Conservation (phyloP, 257 asterid species). For the Plantago major region DNA sequence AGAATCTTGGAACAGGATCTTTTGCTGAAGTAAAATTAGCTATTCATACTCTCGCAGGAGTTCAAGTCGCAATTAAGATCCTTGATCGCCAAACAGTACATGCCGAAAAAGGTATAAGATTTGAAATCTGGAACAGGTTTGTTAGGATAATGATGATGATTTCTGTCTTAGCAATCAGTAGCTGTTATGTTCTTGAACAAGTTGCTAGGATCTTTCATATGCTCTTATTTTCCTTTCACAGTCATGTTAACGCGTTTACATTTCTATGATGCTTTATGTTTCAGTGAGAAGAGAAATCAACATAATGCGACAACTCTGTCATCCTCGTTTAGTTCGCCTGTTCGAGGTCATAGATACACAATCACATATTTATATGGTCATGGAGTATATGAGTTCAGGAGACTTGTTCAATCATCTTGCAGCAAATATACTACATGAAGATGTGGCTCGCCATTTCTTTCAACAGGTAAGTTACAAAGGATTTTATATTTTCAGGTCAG, state of each 20-base stretch:
- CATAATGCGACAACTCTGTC: slow-evolving; percentile 50
- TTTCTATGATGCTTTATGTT: slow-evolving; percentile 7
- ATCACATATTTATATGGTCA: slow-evolving; percentile 47
- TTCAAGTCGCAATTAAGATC: slow-evolving; percentile 63
- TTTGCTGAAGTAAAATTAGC: slow-evolving; percentile 66
- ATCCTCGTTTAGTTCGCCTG: slow-evolving; percentile 62
- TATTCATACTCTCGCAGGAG: slow-evolving; percentile 44
- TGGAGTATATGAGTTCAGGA: slow-evolving; percentile 59
- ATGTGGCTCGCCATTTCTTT: slow-evolving; percentile 55
- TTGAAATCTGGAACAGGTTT: background rate
- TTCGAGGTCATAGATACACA: slow-evolving; percentile 67
- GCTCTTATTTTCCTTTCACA: no score
- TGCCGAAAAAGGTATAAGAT: slow-evolving; percentile 40
- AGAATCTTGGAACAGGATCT: slow-evolving; percentile 52
- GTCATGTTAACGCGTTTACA: no score
- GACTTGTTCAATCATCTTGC: slow-evolving; percentile 50
- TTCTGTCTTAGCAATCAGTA: background rate
- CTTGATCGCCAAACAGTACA: slow-evolving; percentile 39
- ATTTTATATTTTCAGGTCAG: background rate
- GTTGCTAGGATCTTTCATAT: no score
- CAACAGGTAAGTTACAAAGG: slow-evolving; percentile 46
- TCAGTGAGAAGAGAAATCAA: slow-evolving; percentile 59
- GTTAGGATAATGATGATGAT: background rate
- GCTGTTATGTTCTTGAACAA: background rate
- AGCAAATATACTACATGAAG: slow-evolving; percentile 42